phyloP scores from a whole-genome alignment of 371 early-diverging fungal genomes.

The Apophysomyces ossiformis region DNA sequence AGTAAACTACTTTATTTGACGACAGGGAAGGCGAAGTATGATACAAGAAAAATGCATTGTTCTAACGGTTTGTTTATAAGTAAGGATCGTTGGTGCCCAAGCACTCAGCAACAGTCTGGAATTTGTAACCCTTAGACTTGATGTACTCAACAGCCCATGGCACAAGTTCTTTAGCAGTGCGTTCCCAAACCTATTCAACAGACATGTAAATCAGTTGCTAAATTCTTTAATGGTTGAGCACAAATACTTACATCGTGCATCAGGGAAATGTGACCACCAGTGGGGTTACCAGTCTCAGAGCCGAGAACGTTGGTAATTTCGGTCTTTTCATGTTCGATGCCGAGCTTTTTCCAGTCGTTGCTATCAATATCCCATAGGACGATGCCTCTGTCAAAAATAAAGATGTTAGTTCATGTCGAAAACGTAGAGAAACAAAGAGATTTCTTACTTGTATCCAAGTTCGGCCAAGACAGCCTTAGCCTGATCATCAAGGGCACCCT shows the following conservation, averaged over 20 bases:
- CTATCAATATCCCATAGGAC: constrained; percentile 64
- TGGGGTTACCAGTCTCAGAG: constrained; percentile 20
- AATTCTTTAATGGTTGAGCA: neutral
- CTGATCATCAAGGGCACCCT: constrained; percentile 42
- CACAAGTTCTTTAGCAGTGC: constrained; percentile 42
- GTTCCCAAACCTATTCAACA: constrained; percentile 22
- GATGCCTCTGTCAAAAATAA: constrained; percentile 17
- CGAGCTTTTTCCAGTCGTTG: constrained; percentile 48
- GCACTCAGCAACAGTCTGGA: constrained; percentile 51
- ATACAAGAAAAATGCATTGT: constrained; percentile 6
- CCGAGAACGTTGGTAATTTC: constrained; percentile 23
- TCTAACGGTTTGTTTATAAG: constrained; percentile 26
- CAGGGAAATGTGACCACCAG: constrained; percentile 44
- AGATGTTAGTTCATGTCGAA: neutral
- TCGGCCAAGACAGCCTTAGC: constrained; percentile 43
- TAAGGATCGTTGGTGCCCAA: constrained; percentile 27
- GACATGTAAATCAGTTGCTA: neutral
- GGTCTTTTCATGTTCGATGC: constrained; percentile 22
- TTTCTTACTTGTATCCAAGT: constrained; percentile 46
- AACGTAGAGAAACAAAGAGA: neutral
- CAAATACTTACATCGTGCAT: constrained; percentile 39
- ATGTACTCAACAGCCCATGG: constrained; percentile 42
- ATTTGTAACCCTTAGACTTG: constrained; percentile 30
- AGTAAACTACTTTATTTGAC: neutral
- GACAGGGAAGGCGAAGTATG: neutral